Conservation (phyloP, 2,329 filamentous ascomycete species). For the Colletotrichum paranaense region DNA sequence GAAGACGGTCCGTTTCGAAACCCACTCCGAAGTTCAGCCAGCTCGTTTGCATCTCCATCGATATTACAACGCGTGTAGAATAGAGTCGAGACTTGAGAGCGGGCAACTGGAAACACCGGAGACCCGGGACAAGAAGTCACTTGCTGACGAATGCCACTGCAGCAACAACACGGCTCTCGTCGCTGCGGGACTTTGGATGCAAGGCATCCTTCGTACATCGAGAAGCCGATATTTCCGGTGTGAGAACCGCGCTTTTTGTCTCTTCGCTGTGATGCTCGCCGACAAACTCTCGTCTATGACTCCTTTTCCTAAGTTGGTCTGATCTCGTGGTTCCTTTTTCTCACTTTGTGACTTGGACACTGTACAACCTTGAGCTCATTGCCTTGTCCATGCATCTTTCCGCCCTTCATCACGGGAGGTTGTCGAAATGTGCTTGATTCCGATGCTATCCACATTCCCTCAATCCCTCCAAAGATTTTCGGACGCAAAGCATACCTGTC, state of each 20-base stretch:
- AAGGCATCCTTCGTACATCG: neutral
- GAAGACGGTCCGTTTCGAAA: conserved; percentile 16
- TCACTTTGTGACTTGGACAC: neutral
- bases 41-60: neutral
- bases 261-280: neutral
- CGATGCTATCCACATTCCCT: neutral
- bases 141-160: neutral
- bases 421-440: neutral
- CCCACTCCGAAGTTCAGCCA: neutral
- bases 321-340: conserved; percentile 2
- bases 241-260: neutral
- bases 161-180: neutral
- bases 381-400: conserved; percentile 6
- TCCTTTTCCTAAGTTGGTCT: neutral
- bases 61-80: neutral
- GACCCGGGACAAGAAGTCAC: neutral
- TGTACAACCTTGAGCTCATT: neutral
- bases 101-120: neutral
- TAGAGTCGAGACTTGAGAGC: neutral
- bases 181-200: neutral
- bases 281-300: neutral
- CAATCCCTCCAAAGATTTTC: neutral
- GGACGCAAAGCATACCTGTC: neutral
- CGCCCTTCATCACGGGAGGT: neutral
- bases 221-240: neutral